These are phyloP conservation scores for Periconia sp. DNA, from an alignment of 2,329 filamentous ascomycete genomes.

Conservation along the genomic window DNA sequence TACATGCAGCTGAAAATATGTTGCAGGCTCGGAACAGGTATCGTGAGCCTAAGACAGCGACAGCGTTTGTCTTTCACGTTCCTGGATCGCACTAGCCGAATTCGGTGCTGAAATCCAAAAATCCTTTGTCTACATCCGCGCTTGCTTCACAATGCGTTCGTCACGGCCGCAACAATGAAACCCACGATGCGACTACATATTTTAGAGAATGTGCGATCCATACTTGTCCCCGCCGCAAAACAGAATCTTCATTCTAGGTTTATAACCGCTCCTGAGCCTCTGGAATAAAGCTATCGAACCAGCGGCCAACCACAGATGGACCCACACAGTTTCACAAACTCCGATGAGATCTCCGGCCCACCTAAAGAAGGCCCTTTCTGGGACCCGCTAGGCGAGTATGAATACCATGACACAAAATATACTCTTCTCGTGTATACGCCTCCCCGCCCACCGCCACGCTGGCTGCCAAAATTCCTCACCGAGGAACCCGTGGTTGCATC, in stretches of 20 bases:
- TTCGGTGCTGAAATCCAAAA: neutral
- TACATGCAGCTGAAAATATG: too few relatives aligned
- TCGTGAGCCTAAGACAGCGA: too few relatives aligned
- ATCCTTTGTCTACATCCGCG: neutral
- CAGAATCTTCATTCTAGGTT: too few relatives aligned
- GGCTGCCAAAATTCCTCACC: constrained; percentile 22
- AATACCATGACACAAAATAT: constrained; percentile 26
- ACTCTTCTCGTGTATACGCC: constrained; percentile 26
- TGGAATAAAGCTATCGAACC: too few relatives aligned
- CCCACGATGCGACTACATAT: too few relatives aligned
- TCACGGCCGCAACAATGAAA: too few relatives aligned
- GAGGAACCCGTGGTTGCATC: constrained; percentile 11
- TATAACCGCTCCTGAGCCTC: too few relatives aligned
- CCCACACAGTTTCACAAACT: constrained; percentile 4
- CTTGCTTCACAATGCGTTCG: neutral
- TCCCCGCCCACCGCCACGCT: constrained; percentile 23
- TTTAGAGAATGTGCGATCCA: too few relatives aligned
- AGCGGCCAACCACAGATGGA: constrained; percentile 2
- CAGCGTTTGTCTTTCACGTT: constrained; percentile 1
- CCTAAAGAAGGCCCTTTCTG: constrained; percentile 13
- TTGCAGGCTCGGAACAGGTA: too few relatives aligned
- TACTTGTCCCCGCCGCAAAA: too few relatives aligned
- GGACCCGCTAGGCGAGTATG: constrained; percentile 27
- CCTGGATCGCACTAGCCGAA: neutral
- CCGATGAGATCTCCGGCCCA: neutral